Conservation (phyloP, 192 early-diverging fungal species). For the Backusella circina region DNA sequence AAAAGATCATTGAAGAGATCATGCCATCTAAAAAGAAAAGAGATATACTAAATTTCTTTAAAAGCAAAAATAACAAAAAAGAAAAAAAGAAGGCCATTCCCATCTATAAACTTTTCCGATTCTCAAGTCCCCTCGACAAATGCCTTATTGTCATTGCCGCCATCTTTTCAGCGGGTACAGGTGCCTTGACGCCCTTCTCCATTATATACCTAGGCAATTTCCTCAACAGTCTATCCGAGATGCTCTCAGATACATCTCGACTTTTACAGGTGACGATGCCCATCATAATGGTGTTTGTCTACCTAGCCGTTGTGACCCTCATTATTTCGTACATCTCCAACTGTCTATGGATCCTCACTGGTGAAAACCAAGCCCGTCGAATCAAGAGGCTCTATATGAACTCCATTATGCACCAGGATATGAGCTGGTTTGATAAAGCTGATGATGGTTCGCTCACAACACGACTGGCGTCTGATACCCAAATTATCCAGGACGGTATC, state of each 20-base stretch:
- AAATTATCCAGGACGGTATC: slow-evolving; percentile 83
- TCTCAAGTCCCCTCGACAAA: slow-evolving; percentile 24
- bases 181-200: slow-evolving; percentile 21
- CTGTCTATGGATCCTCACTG: slow-evolving; percentile 48
- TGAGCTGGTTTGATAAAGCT: slow-evolving; percentile 77
- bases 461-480: slow-evolving; percentile 81
- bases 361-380: slow-evolving; percentile 53
- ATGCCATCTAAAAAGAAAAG: not conserved
- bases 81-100: slow-evolving; percentile 37
- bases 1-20: not conserved
- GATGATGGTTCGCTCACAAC: slow-evolving; percentile 80
- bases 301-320: slow-evolving; percentile 52
- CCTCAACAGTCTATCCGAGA: slow-evolving; percentile 3
- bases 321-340: slow-evolving; percentile 55
- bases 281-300: slow-evolving; percentile 44
- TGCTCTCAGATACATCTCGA: not conserved
- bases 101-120: slow-evolving; percentile 63
- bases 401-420: slow-evolving; percentile 79
- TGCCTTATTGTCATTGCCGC: slow-evolving; percentile 7
- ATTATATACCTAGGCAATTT: slow-evolving; percentile 31
- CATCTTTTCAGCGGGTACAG: slow-evolving; percentile 14
- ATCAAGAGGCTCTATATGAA: slow-evolving; percentile 70
- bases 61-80: slow-evolving; percentile 4
- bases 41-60: not conserved
- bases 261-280: slow-evolving; percentile 9